These are phyloP conservation scores for Actinomortierella ambigua DNA, from an alignment of 371 early-diverging fungal genomes.

Conservation along the genomic window DNA sequence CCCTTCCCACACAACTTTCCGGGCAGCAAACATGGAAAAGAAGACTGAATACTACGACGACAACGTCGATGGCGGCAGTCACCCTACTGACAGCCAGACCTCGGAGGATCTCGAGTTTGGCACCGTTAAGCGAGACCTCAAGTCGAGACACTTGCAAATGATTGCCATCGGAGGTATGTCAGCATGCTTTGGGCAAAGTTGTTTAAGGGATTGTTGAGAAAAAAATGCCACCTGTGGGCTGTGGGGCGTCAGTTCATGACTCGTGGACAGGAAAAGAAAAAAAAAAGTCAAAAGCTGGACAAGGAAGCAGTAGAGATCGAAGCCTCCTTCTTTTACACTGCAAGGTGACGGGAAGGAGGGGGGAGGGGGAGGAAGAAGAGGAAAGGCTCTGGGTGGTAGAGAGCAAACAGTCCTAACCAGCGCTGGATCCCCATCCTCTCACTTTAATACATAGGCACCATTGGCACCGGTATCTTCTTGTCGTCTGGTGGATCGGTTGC, in stretches of 20 bases:
- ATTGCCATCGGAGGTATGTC: conserved; percentile 33
- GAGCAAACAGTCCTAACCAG: background rate
- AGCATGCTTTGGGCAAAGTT: background rate
- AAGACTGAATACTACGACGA: conserved; percentile 9
- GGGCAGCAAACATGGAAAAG: conserved; percentile 4
- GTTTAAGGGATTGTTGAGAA: background rate
- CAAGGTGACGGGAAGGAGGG: too few relatives aligned
- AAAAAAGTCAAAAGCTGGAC: too few relatives aligned
- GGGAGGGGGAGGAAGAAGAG: too few relatives aligned
- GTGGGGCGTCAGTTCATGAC: too few relatives aligned
- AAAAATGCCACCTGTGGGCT: too few relatives aligned
- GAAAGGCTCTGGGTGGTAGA: background rate
- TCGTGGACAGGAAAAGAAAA: too few relatives aligned
- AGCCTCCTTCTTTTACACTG: too few relatives aligned
- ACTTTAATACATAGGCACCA: conserved; percentile 13
- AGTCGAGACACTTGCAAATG: conserved; percentile 43
- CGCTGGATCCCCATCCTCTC: background rate
- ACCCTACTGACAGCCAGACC: background rate
- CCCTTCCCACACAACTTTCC: background rate
- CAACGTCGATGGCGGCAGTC: conserved; percentile 2
- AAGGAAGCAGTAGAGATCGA: too few relatives aligned
- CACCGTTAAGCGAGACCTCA: conserved; percentile 31
- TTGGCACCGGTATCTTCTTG: conserved; percentile 84
- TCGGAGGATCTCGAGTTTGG: conserved; percentile 31
- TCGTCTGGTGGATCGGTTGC: conserved; percentile 83